Conservation (phyloP, 2,329 filamentous ascomycete genomes). For the Fusarium paranaense region DNA sequence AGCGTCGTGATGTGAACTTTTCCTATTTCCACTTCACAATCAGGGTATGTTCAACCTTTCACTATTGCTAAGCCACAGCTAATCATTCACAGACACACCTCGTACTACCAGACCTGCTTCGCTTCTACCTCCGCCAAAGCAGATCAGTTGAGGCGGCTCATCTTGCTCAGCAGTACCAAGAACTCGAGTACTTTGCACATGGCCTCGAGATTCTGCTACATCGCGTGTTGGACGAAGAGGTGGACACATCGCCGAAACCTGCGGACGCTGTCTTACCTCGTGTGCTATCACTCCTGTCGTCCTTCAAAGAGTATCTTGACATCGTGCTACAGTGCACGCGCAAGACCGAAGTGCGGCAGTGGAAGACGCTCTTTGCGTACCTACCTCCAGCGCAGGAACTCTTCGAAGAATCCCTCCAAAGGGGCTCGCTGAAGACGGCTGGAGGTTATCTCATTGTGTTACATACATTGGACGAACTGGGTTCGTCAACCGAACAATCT, state of each 20-base stretch:
- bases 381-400: conserved; percentile 90
- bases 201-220: conserved; percentile 93
- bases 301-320: conserved; percentile 88
- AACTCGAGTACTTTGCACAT: conserved; percentile 92
- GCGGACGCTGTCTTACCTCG: conserved; percentile 74
- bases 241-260: conserved; percentile 75
- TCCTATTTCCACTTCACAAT: conserved; percentile 90
- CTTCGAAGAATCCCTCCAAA: conserved; percentile 90
- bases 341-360: conserved; percentile 95
- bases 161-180: conserved; percentile 85
- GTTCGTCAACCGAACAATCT: conserved; percentile 78
- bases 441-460: conserved; percentile 96
- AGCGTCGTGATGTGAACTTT: conserved; percentile 91
- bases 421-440: conserved; percentile 91
- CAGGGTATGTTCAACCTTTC: conserved; percentile 68
- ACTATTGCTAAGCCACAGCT: conserved; percentile 1
- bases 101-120: conserved; percentile 89
- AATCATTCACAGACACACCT: conserved; percentile 77
- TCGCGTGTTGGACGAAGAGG: conserved; percentile 93
- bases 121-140: conserved; percentile 80
- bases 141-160: conserved; percentile 84
- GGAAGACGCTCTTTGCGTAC: conserved; percentile 93
- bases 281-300: conserved; percentile 73
- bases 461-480: conserved; percentile 81
- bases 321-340: conserved; percentile 97